Base-by-base conservation (phyloP, 768 basidiomycete genomes). In the Kondoa subrosea region DNA sequence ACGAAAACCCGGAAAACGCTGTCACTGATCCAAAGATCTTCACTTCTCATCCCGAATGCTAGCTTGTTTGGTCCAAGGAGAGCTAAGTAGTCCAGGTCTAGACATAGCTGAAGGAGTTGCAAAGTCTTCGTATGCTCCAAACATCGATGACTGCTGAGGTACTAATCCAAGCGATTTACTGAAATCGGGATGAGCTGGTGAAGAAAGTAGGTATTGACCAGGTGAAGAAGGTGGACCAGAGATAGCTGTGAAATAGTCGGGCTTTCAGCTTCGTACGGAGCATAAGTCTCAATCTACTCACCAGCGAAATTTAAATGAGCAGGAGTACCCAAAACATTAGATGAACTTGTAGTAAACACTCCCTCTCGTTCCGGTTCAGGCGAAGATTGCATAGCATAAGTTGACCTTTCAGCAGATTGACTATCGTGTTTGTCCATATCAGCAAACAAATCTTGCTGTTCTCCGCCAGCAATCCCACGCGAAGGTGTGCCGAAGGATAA, bases 141-240 rank as follows among this genome's bases (percentile, higher is more conserved):
- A 50, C 40, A 50, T 50, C 12, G 40, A 50, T 8, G 40, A 50
- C 40, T 50, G 25, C 34, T 68, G 64, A 33, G 68, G 66, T 26
- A 68, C 68, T n/a, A 68, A 56, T 26, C 68, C 68, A 2, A 68
- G 65, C 17, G 34, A 50, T 17, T 58, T 34, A 15, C 63, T 66
- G 4, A 68, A 63, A 25, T 63, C 68, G 29, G 68, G 64, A 58
- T 68, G 68, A 34, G 64, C 68, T 17, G 68, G 68, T 25, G 34
- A 56, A 2, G 68, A 68, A n/a, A 68, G 50, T 12, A 68, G 64
- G 50, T 57, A 61, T 2, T 50, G 30, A 17, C 68, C 64, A 29
- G 68, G 29, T 15, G 65, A 56, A 26, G 68, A 68, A 16, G 57
- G 30, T 2, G 65, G 57, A n/a, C 26, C 56, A 29, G 27, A 27